These are phyloP conservation scores for Nepenthes alata DNA, from an alignment of 179 eudicot species.

Conservation along the genomic window DNA sequence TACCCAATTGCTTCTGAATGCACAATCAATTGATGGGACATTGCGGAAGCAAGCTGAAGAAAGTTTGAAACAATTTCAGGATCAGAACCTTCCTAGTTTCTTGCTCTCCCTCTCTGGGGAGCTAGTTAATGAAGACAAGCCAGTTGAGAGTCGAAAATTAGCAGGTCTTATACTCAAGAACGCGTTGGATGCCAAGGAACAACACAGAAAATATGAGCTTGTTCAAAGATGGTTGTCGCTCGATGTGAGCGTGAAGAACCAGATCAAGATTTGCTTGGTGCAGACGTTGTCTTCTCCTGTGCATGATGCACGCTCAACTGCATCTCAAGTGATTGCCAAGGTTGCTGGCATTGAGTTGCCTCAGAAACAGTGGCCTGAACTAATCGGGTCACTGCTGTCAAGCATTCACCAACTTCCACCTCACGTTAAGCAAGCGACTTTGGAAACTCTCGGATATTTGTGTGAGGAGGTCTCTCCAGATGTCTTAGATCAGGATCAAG, in stretches of 20 bases:
- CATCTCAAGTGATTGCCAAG: slow-evolving; percentile 60
- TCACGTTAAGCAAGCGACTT: slow-evolving; percentile 56
- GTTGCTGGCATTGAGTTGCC: slow-evolving; percentile 58
- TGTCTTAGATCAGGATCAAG: slow-evolving; percentile 49
- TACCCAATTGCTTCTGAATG: slow-evolving; percentile 43
- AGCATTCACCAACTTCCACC: slow-evolving; percentile 19
- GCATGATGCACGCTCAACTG: slow-evolving; percentile 48
- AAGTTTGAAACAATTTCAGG: slow-evolving; percentile 45
- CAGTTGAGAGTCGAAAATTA: slow-evolving; percentile 46
- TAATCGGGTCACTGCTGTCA: slow-evolving; percentile 27
- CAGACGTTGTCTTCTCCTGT: slow-evolving; percentile 44
- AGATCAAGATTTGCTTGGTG: slow-evolving; percentile 37
- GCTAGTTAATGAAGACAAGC: slow-evolving; percentile 44
- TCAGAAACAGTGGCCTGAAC: slow-evolving; percentile 59
- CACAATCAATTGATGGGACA: slow-evolving; percentile 44
- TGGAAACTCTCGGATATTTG: slow-evolving; percentile 51
- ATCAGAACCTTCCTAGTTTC: slow-evolving; percentile 44
- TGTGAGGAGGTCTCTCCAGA: slow-evolving; percentile 58
- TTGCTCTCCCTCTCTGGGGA: slow-evolving; percentile 42
- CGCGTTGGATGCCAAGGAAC: slow-evolving; percentile 63
- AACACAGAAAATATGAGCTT: slow-evolving; percentile 41
- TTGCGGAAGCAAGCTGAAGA: slow-evolving; percentile 53
- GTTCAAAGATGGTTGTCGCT: slow-evolving; percentile 53
- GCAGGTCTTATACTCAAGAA: slow-evolving; percentile 52
- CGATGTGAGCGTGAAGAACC: slow-evolving; percentile 38